These are phyloP conservation scores for Termitomyces sp. DNA, from an alignment of 768 basidiomycete genomes.

Conservation along the genomic window DNA sequence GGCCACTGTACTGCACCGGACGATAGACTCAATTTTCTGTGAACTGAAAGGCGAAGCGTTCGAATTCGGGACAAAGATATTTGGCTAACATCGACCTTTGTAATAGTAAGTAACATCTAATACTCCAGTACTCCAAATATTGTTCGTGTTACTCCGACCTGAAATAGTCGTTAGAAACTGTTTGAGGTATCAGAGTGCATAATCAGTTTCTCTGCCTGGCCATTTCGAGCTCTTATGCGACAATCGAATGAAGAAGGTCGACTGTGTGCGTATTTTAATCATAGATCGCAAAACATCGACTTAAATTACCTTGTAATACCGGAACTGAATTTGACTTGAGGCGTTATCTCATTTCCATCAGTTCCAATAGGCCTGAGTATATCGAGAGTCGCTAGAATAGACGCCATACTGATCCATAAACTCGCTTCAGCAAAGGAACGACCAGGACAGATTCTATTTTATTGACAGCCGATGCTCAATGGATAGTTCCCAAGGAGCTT, in stretches of 20 bases:
- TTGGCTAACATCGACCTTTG: neutral
- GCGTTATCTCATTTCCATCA: conserved; percentile 31
- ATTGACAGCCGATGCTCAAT: neutral
- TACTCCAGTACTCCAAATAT: neutral
- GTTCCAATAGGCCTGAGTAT: conserved; percentile 29
- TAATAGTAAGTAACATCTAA: neutral
- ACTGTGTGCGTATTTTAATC: neutral
- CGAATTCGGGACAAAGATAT: neutral
- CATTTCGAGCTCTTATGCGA: conserved; percentile 5
- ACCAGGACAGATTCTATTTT: conserved; percentile 35
- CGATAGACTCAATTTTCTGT: neutral
- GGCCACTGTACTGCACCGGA: neutral
- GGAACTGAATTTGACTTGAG: conserved; percentile 26
- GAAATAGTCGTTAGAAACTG: neutral
- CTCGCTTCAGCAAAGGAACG: conserved; percentile 36
- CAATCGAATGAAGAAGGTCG: conserved; percentile 10
- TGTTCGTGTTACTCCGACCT: neutral
- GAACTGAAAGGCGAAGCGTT: neutral
- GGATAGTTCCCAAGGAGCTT: neutral
- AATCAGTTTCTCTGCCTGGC: conserved; percentile 4
- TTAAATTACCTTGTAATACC: conserved; percentile 21
- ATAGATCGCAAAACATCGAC: neutral
- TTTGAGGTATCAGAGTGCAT: neutral
- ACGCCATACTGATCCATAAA: conserved; percentile 19
- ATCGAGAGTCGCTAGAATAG: conserved; percentile 24